Evolutionary conservation across 2,329 filamentous ascomycete genomes (phyloP).

Genomic region (Amphichorda felina): DNA sequence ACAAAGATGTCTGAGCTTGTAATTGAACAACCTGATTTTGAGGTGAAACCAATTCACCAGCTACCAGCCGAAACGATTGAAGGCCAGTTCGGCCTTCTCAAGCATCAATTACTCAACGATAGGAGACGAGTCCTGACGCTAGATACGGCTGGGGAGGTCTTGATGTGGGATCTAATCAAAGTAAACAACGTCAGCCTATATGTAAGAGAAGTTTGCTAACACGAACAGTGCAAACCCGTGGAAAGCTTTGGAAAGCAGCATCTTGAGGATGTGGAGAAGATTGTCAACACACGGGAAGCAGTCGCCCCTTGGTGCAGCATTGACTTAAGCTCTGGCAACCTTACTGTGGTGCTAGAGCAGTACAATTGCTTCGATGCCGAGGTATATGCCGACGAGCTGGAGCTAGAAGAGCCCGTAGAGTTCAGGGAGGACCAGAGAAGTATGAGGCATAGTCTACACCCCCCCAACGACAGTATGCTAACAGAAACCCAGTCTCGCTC

Average conservation of each 20-base stretch:
- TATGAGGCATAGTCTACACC: constrained; percentile 4
- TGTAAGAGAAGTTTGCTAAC: constrained; percentile 1
- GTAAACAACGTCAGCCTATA: constrained; percentile 24
- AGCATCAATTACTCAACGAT: constrained; percentile 86
- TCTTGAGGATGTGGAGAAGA: constrained; percentile 78
- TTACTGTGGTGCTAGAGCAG: constrained; percentile 84
- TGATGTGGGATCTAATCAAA: constrained; percentile 87
- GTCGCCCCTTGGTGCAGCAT: constrained; percentile 95
- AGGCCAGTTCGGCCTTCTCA: constrained; percentile 89
- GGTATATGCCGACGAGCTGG: constrained; percentile 86
- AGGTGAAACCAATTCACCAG: constrained; percentile 50
- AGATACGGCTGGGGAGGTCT: constrained; percentile 88
- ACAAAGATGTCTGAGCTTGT: constrained; percentile 24
- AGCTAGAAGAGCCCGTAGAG: constrained; percentile 59
- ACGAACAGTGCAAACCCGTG: constrained; percentile 63
- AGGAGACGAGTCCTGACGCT: constrained; percentile 78
- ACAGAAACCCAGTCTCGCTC: constrained; percentile 58
- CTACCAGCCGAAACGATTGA: constrained; percentile 75
- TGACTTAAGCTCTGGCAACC: constrained; percentile 81
- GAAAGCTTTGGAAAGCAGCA: constrained; percentile 90
- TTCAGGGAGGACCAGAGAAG: constrained; percentile 85
- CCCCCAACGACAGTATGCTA: constrained; percentile 7
- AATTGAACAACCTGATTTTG: constrained; percentile 11
- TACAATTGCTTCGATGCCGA: constrained; percentile 97
- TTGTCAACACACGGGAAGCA: constrained; percentile 78